Percentiles rank a stretch among this genome's conserved stretches.
Evolutionary conservation across 139 green algal genomes (phyloP).

Genomic region (Gonium pectorale): DNA sequence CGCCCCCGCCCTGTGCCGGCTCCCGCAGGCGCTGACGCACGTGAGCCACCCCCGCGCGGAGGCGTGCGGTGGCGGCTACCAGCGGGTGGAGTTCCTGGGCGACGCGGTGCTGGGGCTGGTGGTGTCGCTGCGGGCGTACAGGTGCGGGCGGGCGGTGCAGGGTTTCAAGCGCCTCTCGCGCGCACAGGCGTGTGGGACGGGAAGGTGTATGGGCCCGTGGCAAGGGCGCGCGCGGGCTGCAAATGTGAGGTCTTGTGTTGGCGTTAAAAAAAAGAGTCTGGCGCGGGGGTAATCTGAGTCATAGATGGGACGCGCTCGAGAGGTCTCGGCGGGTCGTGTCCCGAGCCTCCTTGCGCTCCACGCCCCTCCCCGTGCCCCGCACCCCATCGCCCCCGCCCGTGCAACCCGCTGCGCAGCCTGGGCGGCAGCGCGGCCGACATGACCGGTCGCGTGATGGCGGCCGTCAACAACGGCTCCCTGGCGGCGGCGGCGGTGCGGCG

Average conservation of each 20-base stretch:
- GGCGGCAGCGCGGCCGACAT: slow-evolving; percentile 14
- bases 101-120: slow-evolving; percentile 26
- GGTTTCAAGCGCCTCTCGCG: too few relatives aligned
- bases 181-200: too few relatives aligned
- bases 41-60: neutral
- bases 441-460: neutral
- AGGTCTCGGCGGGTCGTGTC: too few relatives aligned
- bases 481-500: slow-evolving; percentile 2
- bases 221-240: too few relatives aligned
- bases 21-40: slow-evolving; percentile 16
- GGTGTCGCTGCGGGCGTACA: slow-evolving; percentile 2
- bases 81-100: slow-evolving; percentile 25
- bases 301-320: too few relatives aligned
- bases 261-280: too few relatives aligned
- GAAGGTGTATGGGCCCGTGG: too few relatives aligned
- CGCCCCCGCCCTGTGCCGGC: neutral
- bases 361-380: neutral
- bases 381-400: neutral
- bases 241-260: too few relatives aligned
- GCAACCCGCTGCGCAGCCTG: neutral
- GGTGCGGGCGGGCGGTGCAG: neutral
- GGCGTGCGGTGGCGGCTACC: slow-evolving; percentile 3
- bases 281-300: too few relatives aligned
- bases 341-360: neutral
- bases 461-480: slow-evolving; percentile 24